Percentiles rank a stretch among this genome's conserved stretches.
Evolutionary conservation across 257 asterid genomes (phyloP).

Genomic region (Solanum chmielewskii): DNA sequence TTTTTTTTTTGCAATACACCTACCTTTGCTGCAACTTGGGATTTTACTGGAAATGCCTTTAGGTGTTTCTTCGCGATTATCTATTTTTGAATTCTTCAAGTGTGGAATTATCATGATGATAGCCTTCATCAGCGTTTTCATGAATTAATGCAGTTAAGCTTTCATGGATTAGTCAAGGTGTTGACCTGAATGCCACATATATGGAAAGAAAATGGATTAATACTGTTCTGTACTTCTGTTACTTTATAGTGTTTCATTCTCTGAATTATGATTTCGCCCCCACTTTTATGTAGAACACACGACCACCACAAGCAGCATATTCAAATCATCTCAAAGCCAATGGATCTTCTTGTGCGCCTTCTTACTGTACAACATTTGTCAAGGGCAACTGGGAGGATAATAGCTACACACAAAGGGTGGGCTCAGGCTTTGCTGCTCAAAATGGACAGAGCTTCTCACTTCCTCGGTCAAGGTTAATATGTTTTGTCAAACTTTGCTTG

Average conservation of each 20-base stretch:
- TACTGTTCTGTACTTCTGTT: neutral
- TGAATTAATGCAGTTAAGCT: neutral
- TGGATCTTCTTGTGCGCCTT: neutral
- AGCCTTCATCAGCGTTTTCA: neutral
- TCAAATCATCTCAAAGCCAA: constrained; percentile 6
- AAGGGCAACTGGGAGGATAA: constrained; percentile 11
- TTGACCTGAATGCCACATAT: neutral
- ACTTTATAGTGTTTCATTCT: neutral
- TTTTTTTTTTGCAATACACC: neutral
- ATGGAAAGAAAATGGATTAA: neutral
- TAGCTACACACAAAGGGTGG: neutral
- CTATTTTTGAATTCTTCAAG: neutral
- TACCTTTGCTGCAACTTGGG: neutral
- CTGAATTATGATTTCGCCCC: neutral
- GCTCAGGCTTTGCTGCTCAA: constrained; percentile 2
- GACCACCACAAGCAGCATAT: neutral
- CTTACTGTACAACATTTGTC: neutral
- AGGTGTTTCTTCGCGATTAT: neutral
- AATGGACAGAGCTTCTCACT: constrained; percentile 13
- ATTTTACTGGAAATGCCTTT: neutral
- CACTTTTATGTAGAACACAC: constrained; percentile 7
- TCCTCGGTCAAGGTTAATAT: constrained; percentile 23
- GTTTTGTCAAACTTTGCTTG: neutral
- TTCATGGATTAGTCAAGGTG: neutral
- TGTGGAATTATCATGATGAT: neutral